Percentiles rank a stretch among this genome's conserved stretches.
Conservation (phyloP, 345 rosid genomes). For the Syzygium aromaticum region DNA sequence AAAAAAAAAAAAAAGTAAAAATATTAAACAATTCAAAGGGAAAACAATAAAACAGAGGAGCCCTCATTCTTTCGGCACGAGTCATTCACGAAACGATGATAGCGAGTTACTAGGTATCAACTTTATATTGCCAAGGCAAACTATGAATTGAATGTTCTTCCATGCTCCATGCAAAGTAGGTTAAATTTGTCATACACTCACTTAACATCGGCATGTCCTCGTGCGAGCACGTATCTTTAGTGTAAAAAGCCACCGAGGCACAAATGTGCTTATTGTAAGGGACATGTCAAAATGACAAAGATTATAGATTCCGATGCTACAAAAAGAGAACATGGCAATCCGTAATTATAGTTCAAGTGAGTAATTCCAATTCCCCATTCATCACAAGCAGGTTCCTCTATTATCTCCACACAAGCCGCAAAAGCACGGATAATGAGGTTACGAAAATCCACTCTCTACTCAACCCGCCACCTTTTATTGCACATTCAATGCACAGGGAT, state of each 20-base stretch:
- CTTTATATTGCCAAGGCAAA: not conserved
- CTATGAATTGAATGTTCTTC: not conserved
- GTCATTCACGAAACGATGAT: not conserved
- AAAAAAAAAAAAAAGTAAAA: not conserved
- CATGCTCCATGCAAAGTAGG: not conserved
- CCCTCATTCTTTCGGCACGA: not conserved
- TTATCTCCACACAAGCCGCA: not conserved
- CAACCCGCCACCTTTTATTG: not conserved
- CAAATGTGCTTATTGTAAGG: not conserved
- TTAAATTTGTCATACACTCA: not conserved
- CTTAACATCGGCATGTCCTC: not conserved
- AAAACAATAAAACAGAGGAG: not conserved
- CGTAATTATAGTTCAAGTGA: not conserved
- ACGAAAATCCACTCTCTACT: not conserved
- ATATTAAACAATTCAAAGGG: not conserved
- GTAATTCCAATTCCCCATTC: not conserved
- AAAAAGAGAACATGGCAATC: not conserved
- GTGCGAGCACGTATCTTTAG: not conserved
- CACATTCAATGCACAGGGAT: not conserved
- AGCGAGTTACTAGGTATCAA: not conserved
- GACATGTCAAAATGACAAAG: not conserved
- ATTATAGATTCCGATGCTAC: not conserved
- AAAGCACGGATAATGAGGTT: not conserved
- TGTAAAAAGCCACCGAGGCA: not conserved
- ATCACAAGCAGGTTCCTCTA: not conserved